A percentile compares a stretch with the other conserved stretches of the same genome.
phyloP scores from a whole-genome alignment of 2,329 filamentous ascomycete species.

The Monosporascus sp. region DNA sequence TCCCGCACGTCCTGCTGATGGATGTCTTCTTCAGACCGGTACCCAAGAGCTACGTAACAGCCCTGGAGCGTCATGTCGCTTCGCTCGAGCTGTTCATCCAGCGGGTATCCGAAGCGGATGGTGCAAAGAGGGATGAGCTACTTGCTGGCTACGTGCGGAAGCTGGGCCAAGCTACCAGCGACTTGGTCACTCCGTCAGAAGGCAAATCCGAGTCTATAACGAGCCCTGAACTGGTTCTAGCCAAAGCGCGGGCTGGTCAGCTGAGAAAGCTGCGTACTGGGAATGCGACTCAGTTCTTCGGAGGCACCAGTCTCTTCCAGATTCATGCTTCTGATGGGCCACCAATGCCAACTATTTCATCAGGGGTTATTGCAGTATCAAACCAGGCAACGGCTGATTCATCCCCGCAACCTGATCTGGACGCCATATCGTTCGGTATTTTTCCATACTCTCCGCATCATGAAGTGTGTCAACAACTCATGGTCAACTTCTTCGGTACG shows the following conservation, averaged over 20 bases:
- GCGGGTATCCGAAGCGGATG: conserved; percentile 36
- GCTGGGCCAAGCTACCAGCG: conserved; percentile 2
- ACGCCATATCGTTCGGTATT: conserved; percentile 5
- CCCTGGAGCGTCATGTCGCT: conserved; percentile 41
- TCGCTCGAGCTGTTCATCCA: conserved; percentile 41
- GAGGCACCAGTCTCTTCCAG: conserved; percentile 42
- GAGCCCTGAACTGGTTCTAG: conserved; percentile 19
- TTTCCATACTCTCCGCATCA: conserved; percentile 39
- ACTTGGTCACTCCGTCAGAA: conserved; percentile 10
- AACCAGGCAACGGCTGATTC: conserved; percentile 8
- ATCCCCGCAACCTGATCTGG: conserved; percentile 4
- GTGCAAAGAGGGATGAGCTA: conserved; percentile 34
- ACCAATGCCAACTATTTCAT: conserved; percentile 1
- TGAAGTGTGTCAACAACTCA: conserved; percentile 37
- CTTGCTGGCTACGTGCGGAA: conserved; percentile 31
- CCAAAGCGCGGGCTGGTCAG: conserved; percentile 29
- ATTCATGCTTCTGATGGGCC: conserved; percentile 27
- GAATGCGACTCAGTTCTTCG: conserved; percentile 41
- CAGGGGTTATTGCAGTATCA: conserved; percentile 1
- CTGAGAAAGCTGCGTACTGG: conserved; percentile 32
- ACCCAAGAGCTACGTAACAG: conserved; percentile 40
- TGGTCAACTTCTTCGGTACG: conserved; percentile 39
- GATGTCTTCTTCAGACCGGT: conserved; percentile 30
- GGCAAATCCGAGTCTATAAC: conserved; percentile 6
- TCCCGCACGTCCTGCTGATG: neutral